These are phyloP conservation scores for Pseudofabraea citricarpa DNA, from an alignment of 2,329 filamentous ascomycete species.

Conservation along the genomic window DNA sequence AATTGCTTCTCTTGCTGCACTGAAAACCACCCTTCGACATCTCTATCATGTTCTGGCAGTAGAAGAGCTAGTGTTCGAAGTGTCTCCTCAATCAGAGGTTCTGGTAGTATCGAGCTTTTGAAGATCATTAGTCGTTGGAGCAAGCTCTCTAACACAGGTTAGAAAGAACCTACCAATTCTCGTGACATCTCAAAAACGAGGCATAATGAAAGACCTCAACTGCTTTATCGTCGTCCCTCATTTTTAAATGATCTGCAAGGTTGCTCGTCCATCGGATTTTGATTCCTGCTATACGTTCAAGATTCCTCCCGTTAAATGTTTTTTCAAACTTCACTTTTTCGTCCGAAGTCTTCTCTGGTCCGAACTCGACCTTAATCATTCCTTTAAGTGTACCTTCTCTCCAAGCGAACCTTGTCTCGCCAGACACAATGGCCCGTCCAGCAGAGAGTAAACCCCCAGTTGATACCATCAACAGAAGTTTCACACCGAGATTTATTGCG, in stretches of 20 bases:
- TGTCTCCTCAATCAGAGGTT: slow-evolving; percentile 31
- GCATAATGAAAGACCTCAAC: slow-evolving; percentile 36
- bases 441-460: too few relatives aligned
- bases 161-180: background rate
- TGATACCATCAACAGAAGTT: too few relatives aligned
- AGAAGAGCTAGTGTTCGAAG: slow-evolving; percentile 32
- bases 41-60: slow-evolving; percentile 26
- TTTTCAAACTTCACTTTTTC: background rate
- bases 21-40: slow-evolving; percentile 20
- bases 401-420: too few relatives aligned
- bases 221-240: slow-evolving; percentile 32
- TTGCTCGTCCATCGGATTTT: slow-evolving; percentile 28
- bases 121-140: background rate
- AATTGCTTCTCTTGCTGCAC: slow-evolving; percentile 9
- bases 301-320: background rate
- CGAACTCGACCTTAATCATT: too few relatives aligned
- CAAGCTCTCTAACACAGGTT: background rate
- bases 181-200: slow-evolving; percentile 29
- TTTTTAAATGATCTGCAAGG: slow-evolving; percentile 33
- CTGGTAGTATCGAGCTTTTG: slow-evolving; percentile 25
- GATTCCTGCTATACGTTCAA: slow-evolving; percentile 1
- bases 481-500: too few relatives aligned
- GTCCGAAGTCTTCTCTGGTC: too few relatives aligned
- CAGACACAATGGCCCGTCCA: too few relatives aligned
- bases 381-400: too few relatives aligned